These are phyloP conservation scores for Macadamia integrifolia DNA, from an alignment of 164 flowering plant genomes.

Conservation along the genomic window DNA sequence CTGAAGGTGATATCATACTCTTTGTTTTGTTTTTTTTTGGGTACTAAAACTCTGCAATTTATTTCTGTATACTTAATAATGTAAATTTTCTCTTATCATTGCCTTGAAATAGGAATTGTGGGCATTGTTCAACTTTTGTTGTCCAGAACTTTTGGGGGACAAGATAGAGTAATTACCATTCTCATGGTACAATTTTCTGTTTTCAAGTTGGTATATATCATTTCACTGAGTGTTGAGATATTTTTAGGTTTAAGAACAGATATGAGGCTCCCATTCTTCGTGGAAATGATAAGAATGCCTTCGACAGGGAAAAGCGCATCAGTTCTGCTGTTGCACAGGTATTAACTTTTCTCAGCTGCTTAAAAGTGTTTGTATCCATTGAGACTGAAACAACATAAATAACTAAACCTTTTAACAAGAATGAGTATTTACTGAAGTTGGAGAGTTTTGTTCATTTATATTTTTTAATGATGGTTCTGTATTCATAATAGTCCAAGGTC, in stretches of 20 bases:
- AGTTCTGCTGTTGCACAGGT: conserved; percentile 95
- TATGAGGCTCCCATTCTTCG: conserved; percentile 72
- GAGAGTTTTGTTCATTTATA: too few relatives aligned
- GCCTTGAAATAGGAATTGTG: conserved; percentile 66
- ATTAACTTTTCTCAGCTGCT: conserved; percentile 3
- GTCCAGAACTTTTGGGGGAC: conserved; percentile 87
- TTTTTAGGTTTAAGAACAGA: conserved; percentile 67
- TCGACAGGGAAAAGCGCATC: conserved; percentile 76
- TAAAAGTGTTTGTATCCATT: too few relatives aligned
- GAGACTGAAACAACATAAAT: too few relatives aligned
- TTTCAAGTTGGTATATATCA: neutral
- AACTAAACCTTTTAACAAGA: too few relatives aligned
- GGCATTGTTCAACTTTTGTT: conserved; percentile 94
- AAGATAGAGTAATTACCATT: conserved; percentile 52
- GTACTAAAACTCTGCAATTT: neutral
- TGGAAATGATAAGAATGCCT: conserved; percentile 91
- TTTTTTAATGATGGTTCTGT: too few relatives aligned
- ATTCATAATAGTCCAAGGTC: too few relatives aligned
- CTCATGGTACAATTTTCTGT: conserved; percentile 1
- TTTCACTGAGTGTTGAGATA: conserved; percentile 3
- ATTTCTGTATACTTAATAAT: neutral
- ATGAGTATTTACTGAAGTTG: too few relatives aligned
- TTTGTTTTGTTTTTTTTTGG: neutral
- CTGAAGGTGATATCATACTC: conserved; percentile 54
- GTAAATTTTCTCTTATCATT: neutral